Percentiles rank a stretch among this genome's conserved stretches.
Conservation (phyloP, 352 stramenopile species). For the Globisporangium radiosum region DNA sequence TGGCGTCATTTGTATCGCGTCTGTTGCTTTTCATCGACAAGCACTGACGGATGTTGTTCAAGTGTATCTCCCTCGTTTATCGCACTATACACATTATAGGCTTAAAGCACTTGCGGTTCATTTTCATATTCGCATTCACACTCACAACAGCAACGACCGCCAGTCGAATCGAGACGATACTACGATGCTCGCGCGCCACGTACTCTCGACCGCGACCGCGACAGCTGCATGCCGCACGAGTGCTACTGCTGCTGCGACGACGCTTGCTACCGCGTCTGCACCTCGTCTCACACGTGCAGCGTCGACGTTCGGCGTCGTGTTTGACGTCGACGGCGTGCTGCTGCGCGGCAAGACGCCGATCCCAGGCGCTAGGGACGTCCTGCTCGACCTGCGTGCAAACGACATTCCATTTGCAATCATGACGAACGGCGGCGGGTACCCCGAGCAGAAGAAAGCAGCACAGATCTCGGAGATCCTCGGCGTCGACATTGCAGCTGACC, state of each 20-base stretch:
- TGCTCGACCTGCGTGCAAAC: slow-evolving; percentile 53
- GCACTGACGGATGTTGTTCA: no score
- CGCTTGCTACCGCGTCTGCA: neutral
- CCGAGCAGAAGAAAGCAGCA: slow-evolving; percentile 63
- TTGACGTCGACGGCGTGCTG: slow-evolving; percentile 80
- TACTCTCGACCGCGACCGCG: neutral
- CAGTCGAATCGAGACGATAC: no score
- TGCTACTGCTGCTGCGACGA: neutral
- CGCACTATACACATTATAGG: no score
- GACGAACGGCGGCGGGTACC: slow-evolving; percentile 82
- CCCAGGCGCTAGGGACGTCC: slow-evolving; percentile 54
- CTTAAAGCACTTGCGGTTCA: no score
- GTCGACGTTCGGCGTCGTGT: slow-evolving; percentile 73
- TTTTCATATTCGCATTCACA: no score
- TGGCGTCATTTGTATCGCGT: no score
- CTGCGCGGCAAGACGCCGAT: slow-evolving; percentile 70
- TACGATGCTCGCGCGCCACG: neutral
- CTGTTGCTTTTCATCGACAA: no score
- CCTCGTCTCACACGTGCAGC: neutral
- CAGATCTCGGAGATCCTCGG: slow-evolving; percentile 69
- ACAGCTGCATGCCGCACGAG: neutral
- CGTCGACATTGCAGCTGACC: slow-evolving; percentile 35
- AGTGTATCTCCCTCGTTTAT: no score
- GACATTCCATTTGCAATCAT: slow-evolving; percentile 78
- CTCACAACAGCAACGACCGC: no score